Evolutionary conservation across 495 filamentous ascomycete species (phyloP).

Genomic region (Pseudoneurospora amorphoporcata): DNA sequence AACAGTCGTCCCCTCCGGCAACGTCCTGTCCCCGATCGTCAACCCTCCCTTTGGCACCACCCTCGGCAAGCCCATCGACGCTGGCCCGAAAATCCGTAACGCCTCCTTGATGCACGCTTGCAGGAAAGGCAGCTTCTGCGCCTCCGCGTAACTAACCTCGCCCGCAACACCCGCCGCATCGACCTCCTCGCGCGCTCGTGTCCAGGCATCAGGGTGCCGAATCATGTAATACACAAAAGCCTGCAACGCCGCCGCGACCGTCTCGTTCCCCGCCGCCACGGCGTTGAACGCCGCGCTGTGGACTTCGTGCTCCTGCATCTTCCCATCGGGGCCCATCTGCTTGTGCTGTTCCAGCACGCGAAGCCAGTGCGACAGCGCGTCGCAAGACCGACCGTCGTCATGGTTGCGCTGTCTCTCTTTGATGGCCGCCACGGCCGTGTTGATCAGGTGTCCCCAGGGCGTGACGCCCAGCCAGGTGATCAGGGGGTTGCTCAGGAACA

Average conservation of each 20-base stretch:
- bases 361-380: conserved; percentile 40
- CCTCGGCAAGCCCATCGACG: conserved; percentile 36
- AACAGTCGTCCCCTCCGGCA: conserved; percentile 22
- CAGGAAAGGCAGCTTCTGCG: conserved; percentile 38
- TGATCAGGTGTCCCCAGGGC: conserved; percentile 36
- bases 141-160: conserved; percentile 33
- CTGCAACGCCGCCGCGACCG: conserved; percentile 29
- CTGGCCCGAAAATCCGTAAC: conserved; percentile 45
- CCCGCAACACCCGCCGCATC: conserved; percentile 21
- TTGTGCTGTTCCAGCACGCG: conserved; percentile 24
- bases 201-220: conserved; percentile 23
- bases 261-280: conserved; percentile 37
- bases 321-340: conserved; percentile 7
- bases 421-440: conserved; percentile 33
- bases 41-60: conserved; percentile 40
- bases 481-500: conserved; percentile 31
- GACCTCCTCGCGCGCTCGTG: conserved; percentile 25
- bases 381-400: conserved; percentile 18
- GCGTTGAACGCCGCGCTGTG: conserved; percentile 28
- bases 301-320: conserved; percentile 32
- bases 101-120: conserved; percentile 47
- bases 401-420: conserved; percentile 27
- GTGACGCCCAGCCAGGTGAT: conserved; percentile 31
- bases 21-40: conserved; percentile 11
- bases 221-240: conserved; percentile 25